Evolutionary conservation across 768 basidiomycete genomes (phyloP).

Genomic region (Tremella yokohamensis): DNA sequence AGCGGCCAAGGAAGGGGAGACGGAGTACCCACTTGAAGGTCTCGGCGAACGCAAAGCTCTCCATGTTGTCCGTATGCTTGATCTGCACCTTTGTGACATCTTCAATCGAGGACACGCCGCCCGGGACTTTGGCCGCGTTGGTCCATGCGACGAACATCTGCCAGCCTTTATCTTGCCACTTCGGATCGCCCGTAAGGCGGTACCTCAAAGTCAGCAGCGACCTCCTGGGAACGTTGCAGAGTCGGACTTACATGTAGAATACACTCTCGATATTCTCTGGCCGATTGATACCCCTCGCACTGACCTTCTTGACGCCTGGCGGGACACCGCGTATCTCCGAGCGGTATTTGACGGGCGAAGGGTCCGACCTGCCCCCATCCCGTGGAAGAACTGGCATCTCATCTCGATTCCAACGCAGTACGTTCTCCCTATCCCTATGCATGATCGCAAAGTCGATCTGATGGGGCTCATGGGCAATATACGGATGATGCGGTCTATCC

Average conservation of each 20-base stretch:
- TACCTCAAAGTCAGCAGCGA: conserved; percentile 30
- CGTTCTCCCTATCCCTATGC: not conserved
- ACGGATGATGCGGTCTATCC: conserved; percentile 11
- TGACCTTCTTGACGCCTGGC: conserved; percentile 38
- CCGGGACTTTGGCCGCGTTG: conserved; percentile 32
- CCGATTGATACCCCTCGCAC: conserved; percentile 46
- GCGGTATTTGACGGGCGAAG: conserved; percentile 11
- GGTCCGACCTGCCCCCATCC: too few relatives aligned
- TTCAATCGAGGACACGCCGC: conserved; percentile 47
- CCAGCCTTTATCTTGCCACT: conserved; percentile 55
- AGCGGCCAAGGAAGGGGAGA: not conserved
- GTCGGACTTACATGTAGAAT: conserved; percentile 37
- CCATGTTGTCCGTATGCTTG: conserved; percentile 40
- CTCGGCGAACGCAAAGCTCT: conserved; percentile 52
- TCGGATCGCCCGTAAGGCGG: conserved; percentile 52
- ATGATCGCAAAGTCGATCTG: not conserved
- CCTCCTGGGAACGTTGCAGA: too few relatives aligned
- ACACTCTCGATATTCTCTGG: conserved; percentile 54
- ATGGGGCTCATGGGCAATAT: not conserved
- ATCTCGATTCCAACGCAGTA: not conserved
- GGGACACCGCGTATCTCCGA: conserved; percentile 31
- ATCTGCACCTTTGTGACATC: conserved; percentile 45
- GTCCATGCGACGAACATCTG: conserved; percentile 54
- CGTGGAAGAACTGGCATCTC: not conserved
- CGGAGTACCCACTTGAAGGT: conserved; percentile 48